Evolutionary conservation across 352 stramenopile species (phyloP).

Genomic region (Globisporangium irregulare): DNA sequence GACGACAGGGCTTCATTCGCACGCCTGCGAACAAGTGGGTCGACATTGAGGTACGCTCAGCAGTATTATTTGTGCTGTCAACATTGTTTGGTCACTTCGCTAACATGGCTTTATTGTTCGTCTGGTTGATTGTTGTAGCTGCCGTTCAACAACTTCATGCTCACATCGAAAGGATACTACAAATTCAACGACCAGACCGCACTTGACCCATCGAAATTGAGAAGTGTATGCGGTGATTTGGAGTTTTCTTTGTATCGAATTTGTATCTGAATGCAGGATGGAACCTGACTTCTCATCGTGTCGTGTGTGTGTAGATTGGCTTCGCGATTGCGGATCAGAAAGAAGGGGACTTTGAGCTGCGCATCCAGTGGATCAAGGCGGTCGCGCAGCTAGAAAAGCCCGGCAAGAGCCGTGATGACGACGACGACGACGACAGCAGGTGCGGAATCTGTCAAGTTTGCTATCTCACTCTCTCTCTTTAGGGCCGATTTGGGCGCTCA

Average conservation of each 20-base stretch:
- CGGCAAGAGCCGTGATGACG: constrained; percentile 19
- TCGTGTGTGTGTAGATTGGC: constrained; percentile 46
- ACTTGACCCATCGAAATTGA: constrained; percentile 72
- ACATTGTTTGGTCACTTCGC: not conserved
- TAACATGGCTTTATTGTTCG: not conserved
- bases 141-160: constrained; percentile 74
- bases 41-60: constrained; percentile 55
- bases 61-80: not conserved
- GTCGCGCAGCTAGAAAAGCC: constrained; percentile 54
- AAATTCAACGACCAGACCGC: constrained; percentile 75
- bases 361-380: constrained; percentile 86
- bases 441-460: not conserved
- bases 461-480: not conserved
- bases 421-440: constrained; percentile 29
- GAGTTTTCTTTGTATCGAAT: not conserved
- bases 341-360: constrained; percentile 82
- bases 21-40: constrained; percentile 82
- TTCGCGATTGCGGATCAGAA: constrained; percentile 86
- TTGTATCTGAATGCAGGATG: not conserved
- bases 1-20: constrained; percentile 66
- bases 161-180: constrained; percentile 81
- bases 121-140: constrained; percentile 29
- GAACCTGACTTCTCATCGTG: not conserved
- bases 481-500: not conserved
- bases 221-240: constrained; percentile 43